Evolutionary conservation across 495 filamentous ascomycete species (phyloP), one percentile per base, ranked within the genome.

Genomic region (Xylaria curta): DNA sequence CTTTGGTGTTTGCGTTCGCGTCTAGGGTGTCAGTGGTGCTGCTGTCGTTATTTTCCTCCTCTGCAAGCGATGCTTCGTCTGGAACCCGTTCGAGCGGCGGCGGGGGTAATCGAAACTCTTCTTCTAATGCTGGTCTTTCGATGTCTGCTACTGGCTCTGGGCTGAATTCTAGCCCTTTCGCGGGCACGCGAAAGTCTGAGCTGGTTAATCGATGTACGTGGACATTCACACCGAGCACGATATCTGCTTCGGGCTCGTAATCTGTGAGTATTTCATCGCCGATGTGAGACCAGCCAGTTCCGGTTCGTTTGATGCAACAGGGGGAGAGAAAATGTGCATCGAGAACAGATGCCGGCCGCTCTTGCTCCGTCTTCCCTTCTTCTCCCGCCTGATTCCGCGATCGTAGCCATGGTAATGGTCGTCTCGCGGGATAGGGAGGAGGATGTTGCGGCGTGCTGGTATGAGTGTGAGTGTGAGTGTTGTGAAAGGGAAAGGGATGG

Each of bases 241-340:
- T 31, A 15, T 56, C 9, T 12, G 26, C 26, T 2, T 31, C 53
- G 33, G 6, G 10, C 53, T 21, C 26, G 7, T 36, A 3, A 36
- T 44, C 10, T 7, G 4, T n/a, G 47, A 17, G 0, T 36, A 21
- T 21, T 38, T 21, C 33, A 36, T 12, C 33, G 38, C n/a, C 58
- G 21, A 9, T 17, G 10, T 21, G 33, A 21, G 58, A 60, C 7
- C 1, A 6, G 58, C 5, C 8, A 3, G 31, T 44, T 31, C n/a
- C n/a, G n/a, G n/a, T n/a, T n/a, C n/a, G n/a, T n/a, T n/a, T 6
- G 21, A 26, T 31, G 21, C 17, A 60, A 21, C 58, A 60, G 7
- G 33, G 58, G 7, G 33, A 31, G 9, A n/a, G 72, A 68, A 80
- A 78, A 40, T 79, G 72, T n/a, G 71, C 75, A n/a, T 80, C 78